A percentile compares a stretch with the other conserved stretches of the same genome.
phyloP scores from a whole-genome alignment of 768 basidiomycete genomes.

The Rhodotorula graminis region DNA sequence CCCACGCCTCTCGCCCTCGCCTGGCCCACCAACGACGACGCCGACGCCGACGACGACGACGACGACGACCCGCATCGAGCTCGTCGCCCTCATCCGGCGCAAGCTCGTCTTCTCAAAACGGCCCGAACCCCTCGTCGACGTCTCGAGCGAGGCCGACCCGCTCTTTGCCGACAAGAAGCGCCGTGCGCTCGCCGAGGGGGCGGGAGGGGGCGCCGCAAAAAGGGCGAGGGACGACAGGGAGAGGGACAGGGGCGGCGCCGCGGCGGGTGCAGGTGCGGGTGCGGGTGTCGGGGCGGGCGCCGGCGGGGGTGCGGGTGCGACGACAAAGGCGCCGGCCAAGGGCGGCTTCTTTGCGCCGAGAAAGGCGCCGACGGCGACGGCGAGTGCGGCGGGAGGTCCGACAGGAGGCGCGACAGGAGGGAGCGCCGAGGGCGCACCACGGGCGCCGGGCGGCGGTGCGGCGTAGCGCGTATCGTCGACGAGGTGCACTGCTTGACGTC shows the following conservation, averaged over 20 bases:
- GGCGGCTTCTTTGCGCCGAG: neutral
- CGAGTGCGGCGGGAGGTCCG: too few species aligned
- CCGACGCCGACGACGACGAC: neutral
- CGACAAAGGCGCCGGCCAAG: neutral
- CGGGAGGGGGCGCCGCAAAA: neutral
- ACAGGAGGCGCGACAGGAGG: neutral
- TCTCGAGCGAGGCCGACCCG: conserved; percentile 28
- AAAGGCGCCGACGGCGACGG: neutral
- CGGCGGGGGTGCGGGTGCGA: neutral
- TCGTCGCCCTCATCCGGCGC: conserved; percentile 34
- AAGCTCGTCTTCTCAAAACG: conserved; percentile 42
- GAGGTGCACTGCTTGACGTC: too few species aligned
- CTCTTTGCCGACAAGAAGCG: neutral
- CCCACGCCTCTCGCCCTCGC: neutral
- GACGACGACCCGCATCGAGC: conserved; percentile 6
- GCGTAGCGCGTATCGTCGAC: too few species aligned
- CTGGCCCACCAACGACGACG: neutral
- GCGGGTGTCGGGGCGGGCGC: neutral
- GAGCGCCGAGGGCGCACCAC: neutral
- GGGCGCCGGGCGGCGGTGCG: too few species aligned
- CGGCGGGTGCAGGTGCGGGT: neutral
- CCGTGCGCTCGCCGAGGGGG: neutral
- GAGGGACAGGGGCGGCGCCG: too few species aligned
- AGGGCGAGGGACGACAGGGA: neutral
- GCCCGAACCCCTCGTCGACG: conserved; percentile 38